Evolutionary conservation across 2,329 filamentous ascomycete genomes (phyloP).

Genomic region (Tolypocladium pustulatum): DNA sequence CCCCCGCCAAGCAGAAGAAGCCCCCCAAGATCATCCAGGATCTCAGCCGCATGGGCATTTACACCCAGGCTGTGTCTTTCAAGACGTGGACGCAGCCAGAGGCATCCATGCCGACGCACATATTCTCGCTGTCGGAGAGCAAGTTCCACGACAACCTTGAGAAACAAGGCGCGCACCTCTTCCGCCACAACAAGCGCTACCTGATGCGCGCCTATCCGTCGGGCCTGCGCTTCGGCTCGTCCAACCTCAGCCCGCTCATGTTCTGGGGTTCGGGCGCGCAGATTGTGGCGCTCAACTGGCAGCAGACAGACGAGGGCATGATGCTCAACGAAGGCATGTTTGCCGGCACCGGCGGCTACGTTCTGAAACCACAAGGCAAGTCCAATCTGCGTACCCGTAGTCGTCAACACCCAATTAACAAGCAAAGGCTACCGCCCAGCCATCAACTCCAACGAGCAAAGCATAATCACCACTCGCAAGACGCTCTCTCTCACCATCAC

Average conservation of each 20-base stretch:
- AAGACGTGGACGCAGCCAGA: slow-evolving; percentile 65
- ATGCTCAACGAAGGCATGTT: slow-evolving; percentile 97
- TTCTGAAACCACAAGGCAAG: slow-evolving; percentile 67
- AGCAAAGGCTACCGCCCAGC: slow-evolving; percentile 19
- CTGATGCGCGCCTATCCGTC: slow-evolving; percentile 86
- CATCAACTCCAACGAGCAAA: slow-evolving; percentile 7
- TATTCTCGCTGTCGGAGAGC: slow-evolving; percentile 58
- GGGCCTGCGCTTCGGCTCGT: slow-evolving; percentile 69
- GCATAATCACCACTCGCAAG: slow-evolving; percentile 33
- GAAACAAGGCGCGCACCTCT: slow-evolving; percentile 43
- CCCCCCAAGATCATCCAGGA: slow-evolving; percentile 57
- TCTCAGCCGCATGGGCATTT: slow-evolving; percentile 68
- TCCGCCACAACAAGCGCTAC: slow-evolving; percentile 71
- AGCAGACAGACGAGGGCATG: slow-evolving; percentile 82
- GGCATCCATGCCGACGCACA: slow-evolving; percentile 52
- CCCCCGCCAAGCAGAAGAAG: slow-evolving; percentile 31
- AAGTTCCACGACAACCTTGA: slow-evolving; percentile 51
- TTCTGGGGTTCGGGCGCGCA: slow-evolving; percentile 88
- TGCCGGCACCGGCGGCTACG: slow-evolving; percentile 69
- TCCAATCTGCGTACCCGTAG: neutral
- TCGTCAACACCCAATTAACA: neutral
- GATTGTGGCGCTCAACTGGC: slow-evolving; percentile 90
- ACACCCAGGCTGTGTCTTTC: slow-evolving; percentile 76
- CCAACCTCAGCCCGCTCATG: slow-evolving; percentile 73
- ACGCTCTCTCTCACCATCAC: slow-evolving; percentile 62